Evolutionary conservation across 2,329 filamentous ascomycete species (phyloP).

Genomic region (Verticillium albo-atrum): DNA sequence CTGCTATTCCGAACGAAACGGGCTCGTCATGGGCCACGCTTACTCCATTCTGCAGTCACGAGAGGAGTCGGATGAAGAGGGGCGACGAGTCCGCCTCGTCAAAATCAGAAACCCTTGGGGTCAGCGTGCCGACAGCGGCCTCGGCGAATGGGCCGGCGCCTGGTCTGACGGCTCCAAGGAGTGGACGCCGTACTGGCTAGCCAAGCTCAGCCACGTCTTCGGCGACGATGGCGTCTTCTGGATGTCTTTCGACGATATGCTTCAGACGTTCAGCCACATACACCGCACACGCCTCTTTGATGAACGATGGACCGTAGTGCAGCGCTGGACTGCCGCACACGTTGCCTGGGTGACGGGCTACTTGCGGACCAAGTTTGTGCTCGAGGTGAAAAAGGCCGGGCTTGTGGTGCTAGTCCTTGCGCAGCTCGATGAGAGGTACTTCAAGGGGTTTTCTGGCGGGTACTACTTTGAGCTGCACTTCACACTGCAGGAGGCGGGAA

Average conservation of each 20-base stretch:
- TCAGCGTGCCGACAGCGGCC: conserved; percentile 34
- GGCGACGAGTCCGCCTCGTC: conserved; percentile 32
- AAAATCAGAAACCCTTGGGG: conserved; percentile 66
- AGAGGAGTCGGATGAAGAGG: conserved; percentile 37
- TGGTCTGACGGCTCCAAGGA: conserved; percentile 78
- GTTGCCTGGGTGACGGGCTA: conserved; percentile 42
- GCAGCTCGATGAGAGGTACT: conserved; percentile 42
- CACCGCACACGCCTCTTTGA: conserved; percentile 56
- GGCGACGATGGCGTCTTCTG: conserved; percentile 69
- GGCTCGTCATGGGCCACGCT: conserved; percentile 40
- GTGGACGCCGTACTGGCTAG: conserved; percentile 77
- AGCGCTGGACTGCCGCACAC: conserved; percentile 37
- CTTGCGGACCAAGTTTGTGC: conserved; percentile 36
- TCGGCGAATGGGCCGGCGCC: conserved; percentile 63
- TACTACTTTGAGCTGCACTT: conserved; percentile 39
- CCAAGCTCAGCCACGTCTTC: conserved; percentile 67
- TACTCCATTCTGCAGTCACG: conserved; percentile 46
- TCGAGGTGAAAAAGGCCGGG: conserved; percentile 35
- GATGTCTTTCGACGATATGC: conserved; percentile 55
- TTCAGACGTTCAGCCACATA: conserved; percentile 54
- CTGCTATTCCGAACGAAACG: conserved; percentile 27
- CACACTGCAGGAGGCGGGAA: conserved; percentile 25
- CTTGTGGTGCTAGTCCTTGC: conserved; percentile 38
- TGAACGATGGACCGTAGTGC: conserved; percentile 37
- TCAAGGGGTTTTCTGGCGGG: conserved; percentile 37